These are phyloP conservation scores for Stemphylium vesicarium DNA, from an alignment of 2,329 filamentous ascomycete genomes.

Conservation along the genomic window DNA sequence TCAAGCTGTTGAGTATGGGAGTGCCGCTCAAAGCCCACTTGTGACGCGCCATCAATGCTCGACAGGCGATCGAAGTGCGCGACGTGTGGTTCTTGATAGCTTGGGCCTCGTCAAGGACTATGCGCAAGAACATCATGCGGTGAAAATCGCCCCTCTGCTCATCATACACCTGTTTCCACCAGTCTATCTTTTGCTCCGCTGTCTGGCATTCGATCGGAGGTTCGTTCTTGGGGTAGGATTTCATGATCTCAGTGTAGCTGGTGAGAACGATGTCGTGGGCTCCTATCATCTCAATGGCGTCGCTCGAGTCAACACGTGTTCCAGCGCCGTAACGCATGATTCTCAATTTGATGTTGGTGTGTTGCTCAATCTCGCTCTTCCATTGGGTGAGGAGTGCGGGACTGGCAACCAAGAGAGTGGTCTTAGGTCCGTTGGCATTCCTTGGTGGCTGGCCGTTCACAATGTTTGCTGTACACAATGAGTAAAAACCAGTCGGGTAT, in stretches of 20 bases:
- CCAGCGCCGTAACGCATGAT: conserved; percentile 39
- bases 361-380: conserved; percentile 40
- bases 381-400: conserved; percentile 52
- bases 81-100: conserved; percentile 58
- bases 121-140: conserved; percentile 50
- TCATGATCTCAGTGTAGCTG: conserved; percentile 52
- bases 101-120: conserved; percentile 66
- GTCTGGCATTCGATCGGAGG: conserved; percentile 48
- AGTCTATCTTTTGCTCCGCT: conserved; percentile 49
- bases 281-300: conserved; percentile 14
- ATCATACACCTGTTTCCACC: conserved; percentile 43
- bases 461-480: conserved; percentile 49
- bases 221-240: conserved; percentile 52
- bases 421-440: conserved; percentile 19
- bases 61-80: conserved; percentile 55
- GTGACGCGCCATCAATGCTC: conserved; percentile 47
- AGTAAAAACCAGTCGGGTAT: conserved; percentile 2
- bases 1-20: conserved; percentile 46
- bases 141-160: conserved; percentile 44
- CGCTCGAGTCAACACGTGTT: conserved; percentile 31
- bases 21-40: conserved; percentile 55
- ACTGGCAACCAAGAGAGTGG: conserved; percentile 54
- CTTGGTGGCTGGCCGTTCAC: conserved; percentile 45
- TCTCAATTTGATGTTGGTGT: conserved; percentile 25
- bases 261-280: conserved; percentile 49